Evolutionary conservation across 1,284 basidiomycete species (phyloP).

Genomic region (Fomitiporia mediterranea): DNA sequence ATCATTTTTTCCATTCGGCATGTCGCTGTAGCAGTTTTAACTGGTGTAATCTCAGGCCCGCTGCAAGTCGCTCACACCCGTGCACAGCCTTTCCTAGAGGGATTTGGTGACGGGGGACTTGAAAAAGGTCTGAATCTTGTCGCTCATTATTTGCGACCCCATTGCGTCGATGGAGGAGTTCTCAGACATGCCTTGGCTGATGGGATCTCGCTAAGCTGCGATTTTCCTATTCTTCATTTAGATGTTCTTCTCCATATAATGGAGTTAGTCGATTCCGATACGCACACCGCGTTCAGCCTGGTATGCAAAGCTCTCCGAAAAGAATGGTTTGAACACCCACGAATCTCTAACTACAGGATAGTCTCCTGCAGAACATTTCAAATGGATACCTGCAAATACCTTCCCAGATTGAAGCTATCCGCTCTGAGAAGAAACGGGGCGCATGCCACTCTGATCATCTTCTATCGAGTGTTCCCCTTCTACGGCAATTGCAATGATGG

Average conservation of each 20-base stretch:
- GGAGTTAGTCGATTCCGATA: background rate
- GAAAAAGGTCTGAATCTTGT: background rate
- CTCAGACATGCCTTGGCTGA: too few relatives aligned
- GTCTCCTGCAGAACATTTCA: too few relatives aligned
- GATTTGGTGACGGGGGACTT: background rate
- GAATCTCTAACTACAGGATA: background rate
- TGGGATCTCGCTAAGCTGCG: background rate
- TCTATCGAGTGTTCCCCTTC: too few relatives aligned
- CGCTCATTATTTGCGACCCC: background rate
- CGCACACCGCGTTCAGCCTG: background rate
- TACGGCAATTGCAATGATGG: too few relatives aligned
- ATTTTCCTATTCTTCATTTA: background rate
- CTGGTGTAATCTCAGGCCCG: background rate
- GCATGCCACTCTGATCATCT: too few relatives aligned
- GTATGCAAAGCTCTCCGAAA: background rate
- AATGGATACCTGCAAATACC: too few relatives aligned
- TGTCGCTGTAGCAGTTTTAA: background rate
- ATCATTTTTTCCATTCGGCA: background rate
- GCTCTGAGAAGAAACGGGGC: too few relatives aligned
- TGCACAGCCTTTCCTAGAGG: background rate
- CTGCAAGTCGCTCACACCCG: background rate
- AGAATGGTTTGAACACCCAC: background rate
- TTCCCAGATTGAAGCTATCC: too few relatives aligned
- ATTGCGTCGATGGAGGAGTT: background rate
- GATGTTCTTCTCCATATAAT: background rate